Conservation (phyloP, 1,139 yeast species). For the Geotrichum europaeum region DNA sequence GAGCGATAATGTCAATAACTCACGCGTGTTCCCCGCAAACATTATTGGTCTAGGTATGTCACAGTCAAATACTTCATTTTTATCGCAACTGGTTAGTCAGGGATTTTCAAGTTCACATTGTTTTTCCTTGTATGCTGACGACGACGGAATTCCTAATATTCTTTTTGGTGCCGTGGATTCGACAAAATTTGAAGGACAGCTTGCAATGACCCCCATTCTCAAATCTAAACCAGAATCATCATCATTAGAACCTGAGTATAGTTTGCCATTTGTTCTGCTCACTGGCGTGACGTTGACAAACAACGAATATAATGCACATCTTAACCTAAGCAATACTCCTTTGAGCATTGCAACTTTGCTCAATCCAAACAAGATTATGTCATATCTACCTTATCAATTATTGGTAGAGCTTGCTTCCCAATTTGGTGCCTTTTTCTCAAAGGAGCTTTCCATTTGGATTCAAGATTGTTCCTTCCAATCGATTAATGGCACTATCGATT, state of each 20-base stretch:
- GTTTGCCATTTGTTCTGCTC: conserved; percentile 51
- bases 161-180: conserved; percentile 26
- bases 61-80: conserved; percentile 10
- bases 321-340: conserved; percentile 5
- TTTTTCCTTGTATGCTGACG: conserved; percentile 19
- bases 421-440: conserved; percentile 60
- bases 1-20: not conserved
- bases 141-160: conserved; percentile 17
- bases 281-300: conserved; percentile 47
- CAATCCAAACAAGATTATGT: conserved; percentile 52
- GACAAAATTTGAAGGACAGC: conserved; percentile 18
- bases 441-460: conserved; percentile 52
- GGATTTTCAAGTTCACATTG: conserved; percentile 17
- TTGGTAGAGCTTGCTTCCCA: conserved; percentile 67
- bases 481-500: conserved; percentile 50
- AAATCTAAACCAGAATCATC: conserved; percentile 7
- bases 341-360: conserved; percentile 49
- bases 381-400: conserved; percentile 53
- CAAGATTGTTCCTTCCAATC: conserved; percentile 53
- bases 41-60: conserved; percentile 23
- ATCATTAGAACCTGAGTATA: conserved; percentile 24
- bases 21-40: conserved; percentile 20
- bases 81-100: conserved; percentile 10
- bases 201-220: conserved; percentile 23
- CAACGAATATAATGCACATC: conserved; percentile 27